A percentile compares a stretch with the other conserved stretches of the same genome.
These are phyloP conservation scores for Myrica gale DNA, from an alignment of 306 rosid genomes.

Conservation along the genomic window DNA sequence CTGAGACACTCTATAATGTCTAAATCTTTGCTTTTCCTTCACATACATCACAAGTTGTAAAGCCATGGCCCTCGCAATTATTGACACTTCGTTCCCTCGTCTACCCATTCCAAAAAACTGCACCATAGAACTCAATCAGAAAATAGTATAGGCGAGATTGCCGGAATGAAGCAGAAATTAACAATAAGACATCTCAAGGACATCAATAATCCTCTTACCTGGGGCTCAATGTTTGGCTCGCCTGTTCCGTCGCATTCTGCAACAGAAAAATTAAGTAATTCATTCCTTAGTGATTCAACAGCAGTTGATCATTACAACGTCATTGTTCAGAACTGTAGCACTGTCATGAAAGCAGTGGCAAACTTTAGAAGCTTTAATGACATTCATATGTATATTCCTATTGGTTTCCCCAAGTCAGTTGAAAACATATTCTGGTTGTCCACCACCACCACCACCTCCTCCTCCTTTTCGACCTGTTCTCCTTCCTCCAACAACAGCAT, in stretches of 20 bases:
- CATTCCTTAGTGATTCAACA: background rate
- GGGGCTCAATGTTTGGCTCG: slow-evolving; percentile 85
- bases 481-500: slow-evolving; percentile 44
- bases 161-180: background rate
- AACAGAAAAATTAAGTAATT: slow-evolving; percentile 26
- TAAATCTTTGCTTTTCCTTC: slow-evolving; percentile 47
- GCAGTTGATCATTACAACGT: background rate
- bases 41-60: slow-evolving; percentile 60
- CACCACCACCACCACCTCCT: slow-evolving; percentile 33
- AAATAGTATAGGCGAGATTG: slow-evolving; percentile 15
- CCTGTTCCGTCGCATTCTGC: slow-evolving; percentile 94
- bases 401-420: background rate
- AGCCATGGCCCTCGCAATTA: slow-evolving; percentile 88
- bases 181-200: slow-evolving; percentile 3
- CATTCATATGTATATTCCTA: background rate
- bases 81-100: slow-evolving; percentile 68
- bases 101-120: slow-evolving; percentile 95
- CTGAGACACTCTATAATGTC: slow-evolving; percentile 26
- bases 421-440: background rate
- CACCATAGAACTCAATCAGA: slow-evolving; percentile 26
- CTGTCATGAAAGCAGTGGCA: background rate
- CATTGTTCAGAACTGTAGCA: background rate
- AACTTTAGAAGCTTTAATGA: background rate
- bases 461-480: slow-evolving; percentile 39
- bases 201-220: slow-evolving; percentile 48